Percentiles rank a stretch among this genome's conserved stretches.
phyloP scores from a whole-genome alignment of 306 rosid genomes.

The Citrullus mucosospermus region DNA sequence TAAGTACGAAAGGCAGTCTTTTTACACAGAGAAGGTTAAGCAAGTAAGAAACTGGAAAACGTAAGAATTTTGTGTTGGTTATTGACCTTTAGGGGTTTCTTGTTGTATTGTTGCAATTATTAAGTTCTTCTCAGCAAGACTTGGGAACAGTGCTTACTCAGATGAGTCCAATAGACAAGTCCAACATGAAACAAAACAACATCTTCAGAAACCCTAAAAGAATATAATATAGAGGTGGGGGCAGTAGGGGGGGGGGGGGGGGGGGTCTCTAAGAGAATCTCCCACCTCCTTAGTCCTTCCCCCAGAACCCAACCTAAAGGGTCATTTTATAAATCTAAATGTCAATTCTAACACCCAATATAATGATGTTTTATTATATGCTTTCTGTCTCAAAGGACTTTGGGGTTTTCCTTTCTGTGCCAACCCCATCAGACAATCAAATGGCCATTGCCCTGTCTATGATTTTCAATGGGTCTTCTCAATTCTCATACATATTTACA shows the following conservation, averaged over 20 bases:
- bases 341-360: conserved; percentile 16
- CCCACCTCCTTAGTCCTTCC: not conserved
- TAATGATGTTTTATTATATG: conserved; percentile 21
- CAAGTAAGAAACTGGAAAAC: conserved; percentile 15
- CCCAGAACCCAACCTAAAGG: conserved; percentile 7
- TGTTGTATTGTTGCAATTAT: conserved; percentile 70
- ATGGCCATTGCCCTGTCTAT: conserved; percentile 15
- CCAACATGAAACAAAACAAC: conserved; percentile 70
- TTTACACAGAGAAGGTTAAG: not conserved
- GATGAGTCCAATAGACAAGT: conserved; percentile 51
- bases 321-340: conserved; percentile 32
- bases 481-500: not conserved
- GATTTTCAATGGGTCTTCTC: conserved; percentile 8
- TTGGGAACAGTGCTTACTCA: conserved; percentile 33
- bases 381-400: conserved; percentile 34
- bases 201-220: conserved; percentile 22
- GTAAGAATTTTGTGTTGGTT: conserved; percentile 4
- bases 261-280: conserved; percentile 20
- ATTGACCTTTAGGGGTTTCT: conserved; percentile 25
- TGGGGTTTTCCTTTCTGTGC: conserved; percentile 35
- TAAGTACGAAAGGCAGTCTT: conserved; percentile 40
- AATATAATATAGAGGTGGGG: conserved; percentile 3
- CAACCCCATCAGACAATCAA: conserved; percentile 37
- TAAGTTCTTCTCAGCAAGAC: conserved; percentile 46
- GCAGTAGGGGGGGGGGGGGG: not conserved